Evolutionary conservation across 2,329 filamentous ascomycete genomes (phyloP).

Genomic region (Emmonsiellopsis sp.): DNA sequence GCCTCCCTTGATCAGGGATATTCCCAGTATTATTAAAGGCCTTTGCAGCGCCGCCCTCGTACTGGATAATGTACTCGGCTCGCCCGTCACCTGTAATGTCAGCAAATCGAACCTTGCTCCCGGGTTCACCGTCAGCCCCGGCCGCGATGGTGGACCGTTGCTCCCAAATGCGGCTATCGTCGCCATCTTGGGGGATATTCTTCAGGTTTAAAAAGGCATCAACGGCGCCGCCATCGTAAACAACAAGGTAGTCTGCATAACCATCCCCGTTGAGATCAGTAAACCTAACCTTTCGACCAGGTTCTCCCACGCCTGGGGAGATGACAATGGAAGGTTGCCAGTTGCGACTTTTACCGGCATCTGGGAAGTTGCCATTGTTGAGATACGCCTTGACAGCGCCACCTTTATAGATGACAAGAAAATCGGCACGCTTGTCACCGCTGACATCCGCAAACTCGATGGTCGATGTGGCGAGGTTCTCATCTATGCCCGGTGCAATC

Average conservation of each 20-base stretch:
- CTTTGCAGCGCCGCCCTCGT: background rate
- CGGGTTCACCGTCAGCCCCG: background rate
- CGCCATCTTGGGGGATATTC: too few species aligned
- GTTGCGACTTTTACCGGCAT: too few species aligned
- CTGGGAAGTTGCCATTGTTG: background rate
- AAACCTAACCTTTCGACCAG: too few species aligned
- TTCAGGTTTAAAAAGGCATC: too few species aligned
- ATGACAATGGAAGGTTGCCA: too few species aligned
- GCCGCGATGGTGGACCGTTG: background rate
- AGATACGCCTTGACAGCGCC: conserved; percentile 4
- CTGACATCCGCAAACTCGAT: conserved; percentile 6
- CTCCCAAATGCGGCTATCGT: too few species aligned
- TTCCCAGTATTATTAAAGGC: background rate
- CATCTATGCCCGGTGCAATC: too few species aligned
- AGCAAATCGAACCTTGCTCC: background rate
- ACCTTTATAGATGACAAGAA: conserved; percentile 1
- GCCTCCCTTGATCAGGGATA: background rate
- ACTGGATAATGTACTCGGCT: background rate
- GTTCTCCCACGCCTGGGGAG: too few species aligned
- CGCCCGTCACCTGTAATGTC: conserved; percentile 4
- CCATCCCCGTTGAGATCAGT: too few species aligned
- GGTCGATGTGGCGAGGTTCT: too few species aligned
- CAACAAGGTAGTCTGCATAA: too few species aligned
- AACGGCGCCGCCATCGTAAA: too few species aligned
- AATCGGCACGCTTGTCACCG: background rate